Evolutionary conservation across 257 asterid genomes (phyloP).

Genomic region (Rhazya stricta): DNA sequence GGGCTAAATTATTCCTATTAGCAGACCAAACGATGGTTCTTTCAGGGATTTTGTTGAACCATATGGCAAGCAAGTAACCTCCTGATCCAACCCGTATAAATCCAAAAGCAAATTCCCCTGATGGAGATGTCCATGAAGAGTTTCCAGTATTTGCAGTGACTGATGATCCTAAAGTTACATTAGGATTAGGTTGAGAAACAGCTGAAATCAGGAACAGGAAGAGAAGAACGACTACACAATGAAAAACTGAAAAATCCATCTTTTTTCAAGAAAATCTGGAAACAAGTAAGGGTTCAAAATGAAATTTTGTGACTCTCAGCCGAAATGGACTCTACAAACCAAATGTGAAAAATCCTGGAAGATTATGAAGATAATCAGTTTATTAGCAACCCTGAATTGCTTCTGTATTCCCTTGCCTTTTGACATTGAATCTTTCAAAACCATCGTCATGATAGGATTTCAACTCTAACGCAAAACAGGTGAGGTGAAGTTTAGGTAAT

Average conservation of each 20-base stretch:
- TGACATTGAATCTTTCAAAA: no score
- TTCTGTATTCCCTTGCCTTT: no score
- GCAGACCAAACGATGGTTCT: slow-evolving; percentile 22
- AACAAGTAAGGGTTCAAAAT: no score
- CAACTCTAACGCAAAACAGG: no score
- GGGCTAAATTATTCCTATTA: slow-evolving; percentile 8
- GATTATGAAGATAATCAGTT: no score
- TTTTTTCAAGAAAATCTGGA: no score
- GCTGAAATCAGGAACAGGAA: neutral
- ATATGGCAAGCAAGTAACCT: slow-evolving; percentile 14
- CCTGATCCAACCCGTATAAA: neutral
- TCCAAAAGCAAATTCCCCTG: slow-evolving; percentile 20
- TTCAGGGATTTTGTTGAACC: slow-evolving; percentile 19
- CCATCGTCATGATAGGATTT: no score
- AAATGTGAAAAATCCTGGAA: no score
- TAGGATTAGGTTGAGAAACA: neutral
- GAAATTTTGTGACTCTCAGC: no score
- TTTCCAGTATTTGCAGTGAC: slow-evolving; percentile 6
- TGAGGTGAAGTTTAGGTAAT: no score
- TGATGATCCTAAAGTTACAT: slow-evolving; percentile 12
- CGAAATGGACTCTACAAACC: no score
- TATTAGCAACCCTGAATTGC: no score
- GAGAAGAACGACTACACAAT: neutral
- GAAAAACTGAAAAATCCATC: neutral
- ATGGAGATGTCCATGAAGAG: slow-evolving; percentile 7